phyloP scores from a whole-genome alignment of 139 green algal genomes.

The Coccomyxa sp. region DNA sequence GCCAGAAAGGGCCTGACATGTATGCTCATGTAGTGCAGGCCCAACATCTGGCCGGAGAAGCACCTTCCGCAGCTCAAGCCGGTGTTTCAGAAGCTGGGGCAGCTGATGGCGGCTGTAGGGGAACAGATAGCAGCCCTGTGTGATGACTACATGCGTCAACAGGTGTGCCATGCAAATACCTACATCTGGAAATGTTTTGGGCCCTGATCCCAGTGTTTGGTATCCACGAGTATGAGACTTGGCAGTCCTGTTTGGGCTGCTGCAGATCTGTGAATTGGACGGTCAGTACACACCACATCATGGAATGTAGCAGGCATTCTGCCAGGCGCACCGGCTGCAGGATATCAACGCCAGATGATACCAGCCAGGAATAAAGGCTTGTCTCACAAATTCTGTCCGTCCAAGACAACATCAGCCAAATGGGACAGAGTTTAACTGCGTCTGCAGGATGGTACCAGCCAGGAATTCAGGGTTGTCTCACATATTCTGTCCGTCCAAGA shows the following conservation, averaged over 20 bases:
- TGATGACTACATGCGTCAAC: conserved; percentile 24
- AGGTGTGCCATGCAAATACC: background rate
- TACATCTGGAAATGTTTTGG: no score
- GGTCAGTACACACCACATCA: background rate
- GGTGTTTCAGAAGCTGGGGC: conserved; percentile 62
- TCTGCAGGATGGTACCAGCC: background rate
- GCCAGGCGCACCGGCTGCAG: no score
- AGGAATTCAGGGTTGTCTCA: no score
- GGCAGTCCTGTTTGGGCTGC: background rate
- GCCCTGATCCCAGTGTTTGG: no score
- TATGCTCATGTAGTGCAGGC: conserved; percentile 15
- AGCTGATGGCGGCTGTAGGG: conserved; percentile 46
- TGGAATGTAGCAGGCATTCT: background rate
- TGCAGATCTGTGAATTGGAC: background rate
- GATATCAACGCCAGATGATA: no score
- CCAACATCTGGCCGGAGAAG: conserved; percentile 68
- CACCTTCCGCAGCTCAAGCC: conserved; percentile 58
- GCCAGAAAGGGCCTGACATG: background rate
- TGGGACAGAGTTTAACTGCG: background rate
- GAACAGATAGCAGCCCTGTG: conserved; percentile 45
- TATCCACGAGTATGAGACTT: background rate
- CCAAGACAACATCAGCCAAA: background rate
- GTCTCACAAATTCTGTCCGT: background rate
- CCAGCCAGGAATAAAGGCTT: no score
- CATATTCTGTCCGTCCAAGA: background rate